These are phyloP conservation scores for Sorghum bicolor DNA, from an alignment of 176 grass and related monocot species.

Conservation along the genomic window Sorghum_bicolor_NCBIv3 NC_012877.2:50676501-50677000, in stretches of 20 bases:
- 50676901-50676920: background rate
- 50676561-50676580: background rate
- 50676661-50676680: background rate
- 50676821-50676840: constrained; percentile 3
- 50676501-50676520: background rate
- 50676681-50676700: background rate
- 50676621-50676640: background rate
- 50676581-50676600: background rate
- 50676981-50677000: background rate
- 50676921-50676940: background rate
- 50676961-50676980: background rate
- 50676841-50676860: background rate
- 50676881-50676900: background rate
- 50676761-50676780: background rate
- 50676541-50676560: background rate
- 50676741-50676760: background rate
- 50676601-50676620: background rate
- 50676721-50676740: background rate
- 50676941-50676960: background rate
- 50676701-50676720: background rate
- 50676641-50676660: background rate
- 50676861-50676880: constrained; percentile 8
- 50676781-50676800: background rate
- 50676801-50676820: constrained; percentile 3
- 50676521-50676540: background rate